Base-by-base conservation (phyloP, 306 rosid species). In the Glycine soja region DNA sequence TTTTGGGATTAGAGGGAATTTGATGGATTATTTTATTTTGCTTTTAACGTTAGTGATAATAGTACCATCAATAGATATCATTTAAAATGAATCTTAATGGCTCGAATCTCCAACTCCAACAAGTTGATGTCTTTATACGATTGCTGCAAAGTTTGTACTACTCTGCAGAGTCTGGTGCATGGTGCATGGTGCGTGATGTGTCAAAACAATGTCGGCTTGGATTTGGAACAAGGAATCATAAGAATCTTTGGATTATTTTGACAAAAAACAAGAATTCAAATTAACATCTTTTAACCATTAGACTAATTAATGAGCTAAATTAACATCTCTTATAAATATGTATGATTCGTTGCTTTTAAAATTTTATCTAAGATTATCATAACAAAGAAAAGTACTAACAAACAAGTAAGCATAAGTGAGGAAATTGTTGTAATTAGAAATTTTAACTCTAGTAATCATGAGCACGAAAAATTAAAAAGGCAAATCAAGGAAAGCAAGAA, bases 201-300 rank as follows among this genome's bases (percentile, higher is more conserved):
- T 84, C 78, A 42, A 81, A 32, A 19, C 84, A 48, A 51, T 68
- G 84, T 65, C 66, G 70, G 75, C 61, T n/a, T 72, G 36, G 79
- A 80, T 80, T 72, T 62, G 79, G 45, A 80, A 72, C 14, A 12
- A 48, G 38, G 66, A 63, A 73, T 19, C 73, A 10, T 32, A 18
- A 7, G 77, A 79, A 70, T 70, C 71, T 71, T 46, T 32, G 54
- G 40, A 54, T 42, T 56, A 68, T 52, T 67, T 78, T 54, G 24
- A 19, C 11, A 19, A 40, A 66, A 78, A 30, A 16, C n/a, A 54
- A 42, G 2, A 19, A 19, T 47, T 56, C 5, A 42, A 56, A 66
- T 71, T 24, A 24, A 71, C 62, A 47, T 70, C 83, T 50, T 66
- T 3, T 16, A 10, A 38, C 40, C 5, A 36, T 36, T 36, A 36